phyloP scores from a whole-genome alignment of 164 flowering plant genomes.

The Vitis rupestris region DNA sequence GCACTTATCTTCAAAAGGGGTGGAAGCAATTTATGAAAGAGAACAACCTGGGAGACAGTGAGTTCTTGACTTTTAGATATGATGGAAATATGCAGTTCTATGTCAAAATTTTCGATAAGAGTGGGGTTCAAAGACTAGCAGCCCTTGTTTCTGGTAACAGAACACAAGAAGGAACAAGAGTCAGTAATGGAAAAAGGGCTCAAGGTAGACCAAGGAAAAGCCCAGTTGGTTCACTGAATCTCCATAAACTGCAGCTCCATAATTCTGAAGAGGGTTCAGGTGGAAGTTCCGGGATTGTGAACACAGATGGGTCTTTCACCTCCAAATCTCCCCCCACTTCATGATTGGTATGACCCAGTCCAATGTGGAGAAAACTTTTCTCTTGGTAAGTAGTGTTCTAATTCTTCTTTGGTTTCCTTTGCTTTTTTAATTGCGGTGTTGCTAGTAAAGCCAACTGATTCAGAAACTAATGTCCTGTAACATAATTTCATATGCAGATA shows the following conservation, averaged over 20 bases:
- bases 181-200: background rate
- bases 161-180: background rate
- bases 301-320: background rate
- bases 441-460: no score
- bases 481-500: no score
- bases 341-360: background rate
- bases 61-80: constrained; percentile 23
- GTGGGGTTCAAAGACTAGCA: constrained; percentile 6
- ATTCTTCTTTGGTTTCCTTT: no score
- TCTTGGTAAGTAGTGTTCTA: background rate
- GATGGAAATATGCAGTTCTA: constrained; percentile 22
- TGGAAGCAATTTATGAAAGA: constrained; percentile 22
- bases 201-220: background rate
- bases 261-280: no score
- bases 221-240: no score
- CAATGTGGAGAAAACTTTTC: background rate
- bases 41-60: constrained; percentile 6
- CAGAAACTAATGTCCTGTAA: no score
- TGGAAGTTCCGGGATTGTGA: background rate
- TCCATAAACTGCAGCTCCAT: no score
- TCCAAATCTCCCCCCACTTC: background rate
- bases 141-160: background rate
- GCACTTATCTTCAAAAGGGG: constrained; percentile 16
- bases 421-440: no score
- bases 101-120: constrained; percentile 16